Evolutionary conservation across 140 eudicot genomes (phyloP).

Genomic region (Flaveria floridana): DNA sequence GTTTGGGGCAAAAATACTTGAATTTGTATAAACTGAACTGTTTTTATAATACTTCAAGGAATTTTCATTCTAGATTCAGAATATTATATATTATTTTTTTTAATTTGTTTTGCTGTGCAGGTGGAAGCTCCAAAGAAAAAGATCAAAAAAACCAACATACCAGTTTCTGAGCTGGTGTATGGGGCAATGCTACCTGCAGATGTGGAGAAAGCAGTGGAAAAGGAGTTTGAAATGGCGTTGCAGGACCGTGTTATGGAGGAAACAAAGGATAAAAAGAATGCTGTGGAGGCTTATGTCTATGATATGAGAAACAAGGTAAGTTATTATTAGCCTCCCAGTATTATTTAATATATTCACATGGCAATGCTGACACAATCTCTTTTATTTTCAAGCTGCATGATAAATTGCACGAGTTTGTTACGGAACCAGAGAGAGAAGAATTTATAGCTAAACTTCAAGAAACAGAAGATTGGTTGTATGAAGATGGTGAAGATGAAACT

Average conservation of each 20-base stretch:
- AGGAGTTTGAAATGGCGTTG: conserved; percentile 96
- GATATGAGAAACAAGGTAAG: conserved; percentile 94
- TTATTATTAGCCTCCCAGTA: too few species aligned
- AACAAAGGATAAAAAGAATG: conserved; percentile 91
- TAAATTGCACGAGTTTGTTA: conserved; percentile 64
- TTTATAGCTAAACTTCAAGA: conserved; percentile 64
- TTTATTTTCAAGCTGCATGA: conserved; percentile 61
- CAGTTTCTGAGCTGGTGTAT: conserved; percentile 61
- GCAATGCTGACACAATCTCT: neutral
- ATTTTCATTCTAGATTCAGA: too few species aligned
- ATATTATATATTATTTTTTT: too few species aligned
- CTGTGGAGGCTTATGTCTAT: conserved; percentile 91
- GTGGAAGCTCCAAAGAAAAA: conserved; percentile 87
- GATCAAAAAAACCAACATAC: conserved; percentile 65
- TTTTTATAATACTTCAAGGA: too few species aligned
- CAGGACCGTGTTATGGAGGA: conserved; percentile 98
- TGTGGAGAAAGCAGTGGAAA: conserved; percentile 83
- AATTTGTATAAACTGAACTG: too few species aligned
- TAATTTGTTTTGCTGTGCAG: conserved; percentile 28
- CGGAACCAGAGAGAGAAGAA: conserved; percentile 65
- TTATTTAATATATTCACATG: too few species aligned
- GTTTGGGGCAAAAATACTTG: too few species aligned
- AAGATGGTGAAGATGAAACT: conserved; percentile 94
- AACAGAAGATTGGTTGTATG: conserved; percentile 88
- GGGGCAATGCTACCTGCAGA: conserved; percentile 69